Evolutionary conservation across 495 filamentous ascomycete species (phyloP).

Genomic region (Evansstolkia leycettana): DNA sequence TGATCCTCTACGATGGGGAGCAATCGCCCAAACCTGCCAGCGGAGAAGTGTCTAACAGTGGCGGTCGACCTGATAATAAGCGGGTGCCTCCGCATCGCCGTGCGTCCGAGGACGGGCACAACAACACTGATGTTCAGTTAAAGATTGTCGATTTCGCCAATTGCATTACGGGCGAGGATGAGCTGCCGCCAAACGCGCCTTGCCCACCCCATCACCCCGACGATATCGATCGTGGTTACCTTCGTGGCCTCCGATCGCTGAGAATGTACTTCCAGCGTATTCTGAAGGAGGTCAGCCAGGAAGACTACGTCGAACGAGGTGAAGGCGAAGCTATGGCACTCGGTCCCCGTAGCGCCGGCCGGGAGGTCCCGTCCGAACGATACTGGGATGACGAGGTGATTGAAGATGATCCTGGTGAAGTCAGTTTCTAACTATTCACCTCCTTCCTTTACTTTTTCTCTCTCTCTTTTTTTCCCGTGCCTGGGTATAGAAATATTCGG

Average conservation of each 20-base stretch:
- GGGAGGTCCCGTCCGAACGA: slow-evolving; percentile 19
- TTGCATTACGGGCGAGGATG: slow-evolving; percentile 80
- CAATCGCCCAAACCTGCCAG: slow-evolving; percentile 11
- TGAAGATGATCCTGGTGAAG: slow-evolving; percentile 33
- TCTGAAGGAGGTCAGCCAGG: slow-evolving; percentile 59
- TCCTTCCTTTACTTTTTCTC: slow-evolving; percentile 1
- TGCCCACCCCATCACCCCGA: slow-evolving; percentile 75
- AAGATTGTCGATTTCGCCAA: slow-evolving; percentile 99
- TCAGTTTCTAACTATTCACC: slow-evolving; percentile 23
- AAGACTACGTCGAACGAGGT: slow-evolving; percentile 39
- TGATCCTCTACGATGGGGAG: slow-evolving; percentile 89
- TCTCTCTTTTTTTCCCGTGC: slow-evolving; percentile 4
- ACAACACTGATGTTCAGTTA: slow-evolving; percentile 52
- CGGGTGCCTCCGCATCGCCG: slow-evolving; percentile 12
- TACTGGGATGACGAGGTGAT: slow-evolving; percentile 33
- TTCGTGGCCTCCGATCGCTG: slow-evolving; percentile 71
- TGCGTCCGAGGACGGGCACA: slow-evolving; percentile 31
- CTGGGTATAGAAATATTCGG: slow-evolving; percentile 7
- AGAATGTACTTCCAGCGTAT: slow-evolving; percentile 80
- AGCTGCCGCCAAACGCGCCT: slow-evolving; percentile 42
- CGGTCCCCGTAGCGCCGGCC: slow-evolving; percentile 15
- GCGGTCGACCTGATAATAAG: slow-evolving; percentile 4
- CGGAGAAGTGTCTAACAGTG: slow-evolving; percentile 7
- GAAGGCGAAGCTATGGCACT: slow-evolving; percentile 33
- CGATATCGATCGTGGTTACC: slow-evolving; percentile 78